Evolutionary conservation across 371 early-diverging fungal species (phyloP).

Genomic region (Mortierella sp.): DNA sequence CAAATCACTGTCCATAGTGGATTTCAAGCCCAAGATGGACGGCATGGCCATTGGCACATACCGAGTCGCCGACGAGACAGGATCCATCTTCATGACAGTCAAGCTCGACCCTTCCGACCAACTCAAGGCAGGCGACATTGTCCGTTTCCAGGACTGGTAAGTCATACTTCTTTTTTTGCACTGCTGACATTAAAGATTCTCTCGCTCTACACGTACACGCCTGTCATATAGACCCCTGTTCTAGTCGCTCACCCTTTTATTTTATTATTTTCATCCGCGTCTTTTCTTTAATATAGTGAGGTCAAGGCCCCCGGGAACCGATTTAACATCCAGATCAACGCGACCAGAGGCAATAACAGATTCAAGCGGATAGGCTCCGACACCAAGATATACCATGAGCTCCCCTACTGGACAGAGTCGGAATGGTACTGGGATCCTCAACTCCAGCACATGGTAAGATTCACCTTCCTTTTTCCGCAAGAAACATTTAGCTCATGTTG

Average conservation of each 20-base stretch:
- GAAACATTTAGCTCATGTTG: background rate
- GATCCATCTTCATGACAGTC: constrained; percentile 40
- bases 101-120: constrained; percentile 33
- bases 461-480: background rate
- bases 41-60: constrained; percentile 21
- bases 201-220: background rate
- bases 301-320: constrained; percentile 4
- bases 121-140: constrained; percentile 33
- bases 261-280: background rate
- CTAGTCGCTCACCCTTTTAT: background rate
- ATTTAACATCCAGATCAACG: background rate
- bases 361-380: constrained; percentile 49
- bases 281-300: background rate
- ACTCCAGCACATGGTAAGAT: constrained; percentile 15
- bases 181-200: background rate
- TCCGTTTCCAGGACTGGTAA: constrained; percentile 47
- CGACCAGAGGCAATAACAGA: background rate
- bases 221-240: background rate
- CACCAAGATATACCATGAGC: constrained; percentile 33
- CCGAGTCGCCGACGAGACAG: constrained; percentile 46
- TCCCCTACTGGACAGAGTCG: constrained; percentile 49
- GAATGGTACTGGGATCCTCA: constrained; percentile 43
- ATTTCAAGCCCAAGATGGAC: background rate
- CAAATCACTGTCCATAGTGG: background rate
- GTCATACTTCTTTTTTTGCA: background rate